Conservation (phyloP, 768 basidiomycete species). For the Auriscalpium orientale region DNA sequence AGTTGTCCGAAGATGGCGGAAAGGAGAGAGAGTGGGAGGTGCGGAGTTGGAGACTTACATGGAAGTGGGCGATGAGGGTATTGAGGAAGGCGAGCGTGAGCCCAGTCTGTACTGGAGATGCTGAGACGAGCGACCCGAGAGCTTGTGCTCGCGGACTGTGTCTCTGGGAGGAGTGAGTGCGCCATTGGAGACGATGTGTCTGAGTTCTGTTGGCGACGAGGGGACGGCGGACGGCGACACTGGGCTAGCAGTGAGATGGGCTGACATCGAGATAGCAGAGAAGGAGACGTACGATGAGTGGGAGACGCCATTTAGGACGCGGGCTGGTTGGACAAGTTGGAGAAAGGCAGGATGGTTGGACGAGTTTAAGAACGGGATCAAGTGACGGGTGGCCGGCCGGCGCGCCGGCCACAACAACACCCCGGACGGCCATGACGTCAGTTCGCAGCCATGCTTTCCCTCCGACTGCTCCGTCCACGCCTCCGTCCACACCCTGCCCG, state of each 20-base stretch:
- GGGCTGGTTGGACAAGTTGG: neutral
- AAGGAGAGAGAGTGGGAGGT: slow-evolving; percentile 4
- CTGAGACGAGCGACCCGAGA: slow-evolving; percentile 40
- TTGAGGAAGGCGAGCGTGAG: slow-evolving; percentile 63
- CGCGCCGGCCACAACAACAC: neutral
- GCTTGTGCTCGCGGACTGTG: slow-evolving; percentile 27
- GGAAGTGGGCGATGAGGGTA: slow-evolving; percentile 74
- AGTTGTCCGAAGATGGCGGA: neutral
- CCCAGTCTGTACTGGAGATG: slow-evolving; percentile 44
- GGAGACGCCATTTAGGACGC: slow-evolving; percentile 8
- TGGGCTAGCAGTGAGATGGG: neutral
- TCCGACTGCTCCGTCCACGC: neutral
- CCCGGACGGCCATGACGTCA: neutral
- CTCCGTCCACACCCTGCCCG: neutral
- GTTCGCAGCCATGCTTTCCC: neutral
- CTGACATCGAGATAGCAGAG: too few relatives aligned
- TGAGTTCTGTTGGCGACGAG: slow-evolving; percentile 34
- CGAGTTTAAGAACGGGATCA: neutral
- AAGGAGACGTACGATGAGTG: neutral
- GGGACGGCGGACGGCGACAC: slow-evolving; percentile 9
- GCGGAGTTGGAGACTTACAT: slow-evolving; percentile 39
- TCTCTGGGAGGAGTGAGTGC: slow-evolving; percentile 34
- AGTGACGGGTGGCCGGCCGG: neutral
- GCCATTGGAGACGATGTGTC: slow-evolving; percentile 47
- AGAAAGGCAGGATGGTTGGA: neutral